Percentiles rank a stretch among this genome's conserved stretches.
phyloP scores from a whole-genome alignment of 306 rosid genomes.

The Oxytropis ochrocephala region DNA sequence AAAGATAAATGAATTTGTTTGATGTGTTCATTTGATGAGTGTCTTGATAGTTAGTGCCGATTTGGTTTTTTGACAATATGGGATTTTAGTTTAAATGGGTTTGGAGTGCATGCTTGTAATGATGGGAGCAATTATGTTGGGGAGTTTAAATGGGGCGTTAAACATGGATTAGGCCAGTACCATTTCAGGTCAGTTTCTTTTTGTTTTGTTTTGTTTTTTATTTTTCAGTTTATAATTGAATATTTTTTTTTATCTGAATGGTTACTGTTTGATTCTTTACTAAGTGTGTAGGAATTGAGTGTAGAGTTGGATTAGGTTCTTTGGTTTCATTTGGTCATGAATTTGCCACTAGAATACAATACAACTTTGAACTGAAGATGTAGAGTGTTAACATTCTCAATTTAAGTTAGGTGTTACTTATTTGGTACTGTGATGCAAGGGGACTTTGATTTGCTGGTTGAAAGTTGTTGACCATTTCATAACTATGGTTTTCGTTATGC shows the following conservation, averaged over 20 bases:
- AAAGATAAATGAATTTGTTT: no score
- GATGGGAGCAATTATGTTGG: slow-evolving; percentile 88
- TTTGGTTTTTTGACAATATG: no score
- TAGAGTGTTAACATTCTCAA: neutral
- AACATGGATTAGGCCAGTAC: slow-evolving; percentile 88
- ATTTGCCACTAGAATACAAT: neutral
- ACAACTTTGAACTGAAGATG: neutral
- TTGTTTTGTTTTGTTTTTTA: neutral
- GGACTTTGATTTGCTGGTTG: neutral
- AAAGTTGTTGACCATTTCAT: slow-evolving; percentile 5
- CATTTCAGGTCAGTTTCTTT: slow-evolving; percentile 65
- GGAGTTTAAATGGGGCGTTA: slow-evolving; percentile 88
- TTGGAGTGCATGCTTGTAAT: slow-evolving; percentile 74
- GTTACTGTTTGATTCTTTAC: neutral
- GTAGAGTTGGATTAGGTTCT: neutral
- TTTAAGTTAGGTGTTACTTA: slow-evolving; percentile 1
- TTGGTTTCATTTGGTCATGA: neutral
- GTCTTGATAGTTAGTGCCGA: no score
- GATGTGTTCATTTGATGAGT: no score
- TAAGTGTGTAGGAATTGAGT: neutral
- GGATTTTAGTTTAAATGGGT: no score
- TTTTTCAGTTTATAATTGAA: neutral
- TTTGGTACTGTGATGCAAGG: neutral
- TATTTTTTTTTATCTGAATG: neutral
- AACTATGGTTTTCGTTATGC: neutral